Base-by-base conservation (phyloP, 805 yeast species). In the Zygosaccharomyces siamensis region DNA sequence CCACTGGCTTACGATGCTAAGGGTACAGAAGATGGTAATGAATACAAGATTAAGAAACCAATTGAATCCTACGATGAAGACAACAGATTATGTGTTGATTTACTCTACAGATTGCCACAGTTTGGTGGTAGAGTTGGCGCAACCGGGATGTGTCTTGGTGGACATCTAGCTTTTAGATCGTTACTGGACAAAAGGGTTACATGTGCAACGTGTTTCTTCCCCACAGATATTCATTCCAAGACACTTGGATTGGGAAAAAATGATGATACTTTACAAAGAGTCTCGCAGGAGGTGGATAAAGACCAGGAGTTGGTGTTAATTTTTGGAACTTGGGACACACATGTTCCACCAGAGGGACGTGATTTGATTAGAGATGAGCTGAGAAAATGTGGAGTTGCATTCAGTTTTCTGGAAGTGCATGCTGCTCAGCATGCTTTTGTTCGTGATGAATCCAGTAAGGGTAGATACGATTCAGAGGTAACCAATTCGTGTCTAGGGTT, bases 81-180 rank as follows among this genome's bases (percentile, higher is more conserved):
- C 65, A 80, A 76, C 60, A 73, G 67, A 44, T 66, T 84, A 48
- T 74, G 86, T 14, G 74, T 85, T 58, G 88, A 84, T 60, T 80
- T 84, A 60, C 72, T 86, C 48, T 65, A 66, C 42, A 57, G 75
- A 2, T 71, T 86, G 54, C 70, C 74, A 0, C 83, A 88, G 8
- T 85, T 85, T 63, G 81, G 77, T 53, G 90, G 90, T 37, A 56
- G 55, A 39, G 77, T 84, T 56, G 93, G 93, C 32, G 83, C 89
- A 39, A 84, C 92, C 2, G 95, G 93, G 16, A 86, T 86, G 93
- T 86, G 95, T 64, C 76, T 86, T 32, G 93, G 93, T 18, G 95
- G 93, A 1, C 93, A 86, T 62, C 70, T 85, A 58, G 92, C 93
- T 1, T 84, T 76, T 69, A 72, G 95, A 55, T 81, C 83, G 2